Percentiles rank a stretch among this genome's conserved stretches.
Conservation (phyloP, 176 grass and related monocot genomes). For the Carex scoparia region DNA sequence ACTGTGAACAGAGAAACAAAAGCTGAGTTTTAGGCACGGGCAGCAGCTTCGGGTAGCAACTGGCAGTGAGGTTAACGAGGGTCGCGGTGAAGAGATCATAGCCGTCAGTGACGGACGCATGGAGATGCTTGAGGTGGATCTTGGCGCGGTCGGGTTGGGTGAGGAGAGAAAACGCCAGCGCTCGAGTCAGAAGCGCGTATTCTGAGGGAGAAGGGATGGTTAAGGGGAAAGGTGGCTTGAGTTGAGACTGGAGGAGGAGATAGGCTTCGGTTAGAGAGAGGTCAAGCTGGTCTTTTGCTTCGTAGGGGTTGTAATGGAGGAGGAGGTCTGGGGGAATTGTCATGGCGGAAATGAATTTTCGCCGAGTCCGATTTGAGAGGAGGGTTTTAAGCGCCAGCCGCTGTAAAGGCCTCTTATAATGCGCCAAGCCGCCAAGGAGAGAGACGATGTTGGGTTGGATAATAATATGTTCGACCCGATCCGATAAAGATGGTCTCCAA, state of each 20-base stretch:
- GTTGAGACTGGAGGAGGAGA: constrained; percentile 33
- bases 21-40: constrained; percentile 43
- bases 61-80: constrained; percentile 41
- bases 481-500: not conserved
- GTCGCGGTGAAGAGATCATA: constrained; percentile 52
- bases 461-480: not conserved
- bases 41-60: constrained; percentile 38
- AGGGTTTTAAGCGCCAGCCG: not conserved
- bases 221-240: constrained; percentile 45
- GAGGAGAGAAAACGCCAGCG: constrained; percentile 60
- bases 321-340: not conserved
- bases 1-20: constrained; percentile 35
- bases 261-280: constrained; percentile 19
- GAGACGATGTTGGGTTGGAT: not conserved
- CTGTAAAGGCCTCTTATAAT: too few relatives aligned
- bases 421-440: not conserved
- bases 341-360: not conserved
- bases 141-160: constrained; percentile 26
- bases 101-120: constrained; percentile 50
- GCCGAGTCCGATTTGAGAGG: not conserved
- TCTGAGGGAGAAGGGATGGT: constrained; percentile 39
- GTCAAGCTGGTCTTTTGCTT: constrained; percentile 1
- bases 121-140: constrained; percentile 40
- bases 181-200: constrained; percentile 47
- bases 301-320: constrained; percentile 10